phyloP scores from a whole-genome alignment of 139 green algal species.

The Tetradesmus obliquus region DNA sequence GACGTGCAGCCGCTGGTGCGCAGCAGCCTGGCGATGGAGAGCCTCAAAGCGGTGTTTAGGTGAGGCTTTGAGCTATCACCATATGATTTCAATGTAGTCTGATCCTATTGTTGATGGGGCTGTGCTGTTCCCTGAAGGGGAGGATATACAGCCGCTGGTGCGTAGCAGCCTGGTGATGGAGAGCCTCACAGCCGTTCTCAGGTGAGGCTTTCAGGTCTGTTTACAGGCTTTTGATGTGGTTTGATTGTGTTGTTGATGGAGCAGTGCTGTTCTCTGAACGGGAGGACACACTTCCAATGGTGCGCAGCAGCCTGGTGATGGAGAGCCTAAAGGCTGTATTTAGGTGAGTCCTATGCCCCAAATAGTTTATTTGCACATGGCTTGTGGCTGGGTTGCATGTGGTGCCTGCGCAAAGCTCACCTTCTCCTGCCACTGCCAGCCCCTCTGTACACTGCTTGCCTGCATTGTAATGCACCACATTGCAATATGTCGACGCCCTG shows the following conservation, averaged over 20 bases:
- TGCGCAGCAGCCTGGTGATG: slow-evolving; percentile 5
- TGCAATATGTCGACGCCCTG: too few species aligned
- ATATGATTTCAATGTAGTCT: background rate
- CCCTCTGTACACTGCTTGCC: too few species aligned
- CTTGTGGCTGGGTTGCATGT: too few species aligned
- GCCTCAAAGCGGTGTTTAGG: background rate
- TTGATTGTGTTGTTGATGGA: too few species aligned
- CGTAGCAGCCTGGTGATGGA: slow-evolving; percentile 25
- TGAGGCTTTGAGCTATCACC: background rate
- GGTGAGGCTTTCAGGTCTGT: background rate
- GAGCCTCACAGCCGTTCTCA: slow-evolving; percentile 32
- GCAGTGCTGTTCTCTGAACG: slow-evolving; percentile 26
- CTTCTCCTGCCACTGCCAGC: too few species aligned
- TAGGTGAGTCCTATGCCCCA: slow-evolving; percentile 20
- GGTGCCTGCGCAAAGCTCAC: too few species aligned
- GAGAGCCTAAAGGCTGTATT: slow-evolving; percentile 29
- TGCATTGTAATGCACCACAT: too few species aligned
- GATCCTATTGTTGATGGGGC: background rate
- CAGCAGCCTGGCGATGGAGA: background rate
- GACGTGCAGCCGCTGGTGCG: background rate
- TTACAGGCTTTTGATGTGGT: background rate
- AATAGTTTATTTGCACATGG: too few species aligned
- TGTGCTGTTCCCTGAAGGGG: slow-evolving; percentile 18
- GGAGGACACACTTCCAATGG: slow-evolving; percentile 14
- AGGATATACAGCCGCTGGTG: slow-evolving; percentile 36